Evolutionary conservation across 352 stramenopile species (phyloP).

Genomic region (Blastocystis sp.): DNA sequence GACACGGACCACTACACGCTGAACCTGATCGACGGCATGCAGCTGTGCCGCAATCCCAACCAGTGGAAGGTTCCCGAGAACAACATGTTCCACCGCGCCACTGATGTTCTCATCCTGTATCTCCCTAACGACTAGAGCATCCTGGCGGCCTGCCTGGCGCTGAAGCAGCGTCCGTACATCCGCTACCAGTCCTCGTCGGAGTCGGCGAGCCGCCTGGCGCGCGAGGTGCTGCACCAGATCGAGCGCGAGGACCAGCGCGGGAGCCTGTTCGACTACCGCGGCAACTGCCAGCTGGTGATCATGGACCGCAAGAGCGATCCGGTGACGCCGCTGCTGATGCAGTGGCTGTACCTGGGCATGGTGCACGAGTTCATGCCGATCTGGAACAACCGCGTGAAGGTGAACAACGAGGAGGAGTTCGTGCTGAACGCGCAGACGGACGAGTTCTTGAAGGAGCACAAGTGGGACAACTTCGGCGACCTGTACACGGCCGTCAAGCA

Average conservation of each 20-base stretch:
- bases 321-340: conserved; percentile 92
- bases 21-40: conserved; percentile 83
- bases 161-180: conserved; percentile 92
- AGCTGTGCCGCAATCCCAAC: conserved; percentile 67
- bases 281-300: conserved; percentile 80
- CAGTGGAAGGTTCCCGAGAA: conserved; percentile 73
- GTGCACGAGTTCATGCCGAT: conserved; percentile 96
- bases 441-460: conserved; percentile 90
- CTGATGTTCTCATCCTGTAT: conserved; percentile 68
- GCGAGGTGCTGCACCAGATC: conserved; percentile 88
- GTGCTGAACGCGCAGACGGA: conserved; percentile 90
- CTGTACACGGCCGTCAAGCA: conserved; percentile 89
- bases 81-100: conserved; percentile 72
- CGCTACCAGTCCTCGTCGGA: conserved; percentile 88
- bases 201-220: conserved; percentile 86
- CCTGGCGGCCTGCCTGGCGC: conserved; percentile 86
- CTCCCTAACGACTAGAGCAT: conserved; percentile 76
- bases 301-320: conserved; percentile 96
- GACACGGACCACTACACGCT: conserved; percentile 95
- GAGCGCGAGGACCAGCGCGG: conserved; percentile 80
- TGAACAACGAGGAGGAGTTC: conserved; percentile 92
- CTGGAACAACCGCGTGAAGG: conserved; percentile 93
- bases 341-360: conserved; percentile 93
- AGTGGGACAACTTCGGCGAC: conserved; percentile 96
- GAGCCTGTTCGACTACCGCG: conserved; percentile 89